Evolutionary conservation across 2,329 filamentous ascomycete genomes (phyloP).

Genomic region (Neopestalotiopsis rosae): DNA sequence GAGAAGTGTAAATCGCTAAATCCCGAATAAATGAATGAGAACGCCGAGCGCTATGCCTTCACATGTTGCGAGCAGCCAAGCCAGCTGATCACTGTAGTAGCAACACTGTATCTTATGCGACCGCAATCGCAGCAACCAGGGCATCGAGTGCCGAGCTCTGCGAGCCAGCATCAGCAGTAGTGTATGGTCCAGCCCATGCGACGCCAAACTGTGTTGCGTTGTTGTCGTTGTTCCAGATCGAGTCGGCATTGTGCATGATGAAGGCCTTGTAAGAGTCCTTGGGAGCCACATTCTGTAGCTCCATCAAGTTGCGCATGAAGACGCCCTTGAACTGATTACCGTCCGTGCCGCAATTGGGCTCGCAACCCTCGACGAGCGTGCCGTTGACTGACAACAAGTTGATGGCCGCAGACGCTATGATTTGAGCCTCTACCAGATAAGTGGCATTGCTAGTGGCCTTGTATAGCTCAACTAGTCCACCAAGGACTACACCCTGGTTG

Average conservation of each 20-base stretch:
- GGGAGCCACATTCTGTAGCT: slow-evolving; percentile 55
- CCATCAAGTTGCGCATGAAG: slow-evolving; percentile 67
- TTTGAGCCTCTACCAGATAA: slow-evolving; percentile 46
- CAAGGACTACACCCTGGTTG: slow-evolving; percentile 62
- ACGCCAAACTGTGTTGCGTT: slow-evolving; percentile 32
- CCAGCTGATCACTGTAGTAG: background rate
- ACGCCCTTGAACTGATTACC: slow-evolving; percentile 73
- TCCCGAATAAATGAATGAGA: background rate
- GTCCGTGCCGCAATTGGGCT: slow-evolving; percentile 55
- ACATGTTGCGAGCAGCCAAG: background rate
- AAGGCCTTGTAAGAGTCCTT: slow-evolving; percentile 47
- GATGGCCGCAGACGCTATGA: slow-evolving; percentile 59
- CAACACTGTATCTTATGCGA: slow-evolving; percentile 23
- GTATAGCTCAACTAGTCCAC: slow-evolving; percentile 56
- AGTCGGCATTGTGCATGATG: slow-evolving; percentile 40
- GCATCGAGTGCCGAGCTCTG: slow-evolving; percentile 37
- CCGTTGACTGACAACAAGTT: slow-evolving; percentile 46
- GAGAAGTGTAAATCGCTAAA: background rate
- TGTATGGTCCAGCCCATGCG: slow-evolving; percentile 36
- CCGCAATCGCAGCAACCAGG: slow-evolving; percentile 33
- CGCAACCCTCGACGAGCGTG: slow-evolving; percentile 60
- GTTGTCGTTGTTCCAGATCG: slow-evolving; percentile 41
- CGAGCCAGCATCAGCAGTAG: slow-evolving; percentile 32
- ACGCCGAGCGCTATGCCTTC: slow-evolving; percentile 4
- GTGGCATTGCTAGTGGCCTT: slow-evolving; percentile 46